Conservation (phyloP, 768 basidiomycete species). For the Stropharia rugosoannulata region DNA sequence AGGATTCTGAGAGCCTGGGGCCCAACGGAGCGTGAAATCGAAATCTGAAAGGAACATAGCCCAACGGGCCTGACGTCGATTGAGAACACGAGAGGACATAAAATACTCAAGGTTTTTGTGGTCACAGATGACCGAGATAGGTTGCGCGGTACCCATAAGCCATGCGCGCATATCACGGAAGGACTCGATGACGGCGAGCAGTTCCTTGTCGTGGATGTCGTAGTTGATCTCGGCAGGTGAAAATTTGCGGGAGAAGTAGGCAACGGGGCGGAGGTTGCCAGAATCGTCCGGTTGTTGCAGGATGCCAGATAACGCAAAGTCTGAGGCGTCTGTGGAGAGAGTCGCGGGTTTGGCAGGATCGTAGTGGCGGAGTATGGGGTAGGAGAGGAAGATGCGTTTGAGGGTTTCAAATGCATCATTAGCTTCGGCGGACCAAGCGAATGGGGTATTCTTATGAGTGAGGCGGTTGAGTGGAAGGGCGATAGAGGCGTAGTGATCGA, state of each 20-base stretch:
- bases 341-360: conserved; percentile 24
- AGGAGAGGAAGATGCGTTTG: conserved; percentile 22
- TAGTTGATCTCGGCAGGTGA: conserved; percentile 44
- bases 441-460: conserved; percentile 15
- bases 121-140: conserved; percentile 25
- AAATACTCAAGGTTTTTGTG: conserved; percentile 48
- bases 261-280: conserved; percentile 34
- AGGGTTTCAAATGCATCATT: conserved; percentile 21
- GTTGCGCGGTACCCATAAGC: conserved; percentile 24
- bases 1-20: too few species aligned
- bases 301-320: conserved; percentile 29
- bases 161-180: conserved; percentile 32
- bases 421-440: conserved; percentile 7
- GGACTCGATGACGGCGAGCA: conserved; percentile 42
- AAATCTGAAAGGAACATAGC: conserved; percentile 17
- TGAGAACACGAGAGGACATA: conserved; percentile 35
- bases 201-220: conserved; percentile 50
- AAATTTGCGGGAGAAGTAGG: conserved; percentile 32
- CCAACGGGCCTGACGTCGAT: conserved; percentile 46
- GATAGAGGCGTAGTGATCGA: conserved; percentile 32
- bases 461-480: conserved; percentile 19
- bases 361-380: conserved; percentile 31
- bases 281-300: conserved; percentile 26
- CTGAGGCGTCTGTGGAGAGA: conserved; percentile 32
- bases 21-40: too few species aligned